Base-by-base conservation (phyloP, 2,329 filamentous ascomycete species). In the Fusarium xyrophilum region DNA sequence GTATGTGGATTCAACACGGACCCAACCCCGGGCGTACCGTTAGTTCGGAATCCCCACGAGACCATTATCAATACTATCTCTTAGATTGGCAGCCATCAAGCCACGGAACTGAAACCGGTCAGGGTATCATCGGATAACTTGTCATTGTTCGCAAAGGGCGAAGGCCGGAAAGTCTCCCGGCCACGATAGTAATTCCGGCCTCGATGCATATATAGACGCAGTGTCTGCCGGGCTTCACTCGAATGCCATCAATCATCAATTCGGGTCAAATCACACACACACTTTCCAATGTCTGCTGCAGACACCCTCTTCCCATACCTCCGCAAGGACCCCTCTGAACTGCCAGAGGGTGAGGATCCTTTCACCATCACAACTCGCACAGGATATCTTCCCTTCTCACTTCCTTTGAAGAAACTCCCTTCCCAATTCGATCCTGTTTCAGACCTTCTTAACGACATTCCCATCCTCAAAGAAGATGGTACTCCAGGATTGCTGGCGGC, bases 351-450 rank as follows among this genome's bases (percentile, higher is more conserved):
- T 2, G 66, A 69, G 17, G 66, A 69, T 19, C 66, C 66, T 30
- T 69, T 69, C 23, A 69, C 66, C 11, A 69, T 69, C 50, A 69
- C 66, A n/a, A 69, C 66, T 11, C 66, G 66, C 15, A 69, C 48
- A 32, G 66, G 66, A 23, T 69, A 69, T 48, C 43, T 69, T 3
- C 66, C 66, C 1, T 69, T 69, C 23, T 53, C 66, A 12, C 66
- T 69, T 23, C 66, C 66, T 56, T 28, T 69, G 4, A 30, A 53
- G 8, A 69, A 39, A 60, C 66, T 69, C 1, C 66, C 66, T 14
- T 69, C 66, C 6, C 53, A 69, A 28, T 69, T 69, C 14, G 66
- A 69, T 14, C 53, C 66, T 5, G 66, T 69, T 4, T 69, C 67
- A 11, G 47, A 69, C 19, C 54, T 69, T 28, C 66, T 69, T 6